Evolutionary conservation across 116 monocot genomes (phyloP).

Genomic region (Thalassia testudinum): DNA sequence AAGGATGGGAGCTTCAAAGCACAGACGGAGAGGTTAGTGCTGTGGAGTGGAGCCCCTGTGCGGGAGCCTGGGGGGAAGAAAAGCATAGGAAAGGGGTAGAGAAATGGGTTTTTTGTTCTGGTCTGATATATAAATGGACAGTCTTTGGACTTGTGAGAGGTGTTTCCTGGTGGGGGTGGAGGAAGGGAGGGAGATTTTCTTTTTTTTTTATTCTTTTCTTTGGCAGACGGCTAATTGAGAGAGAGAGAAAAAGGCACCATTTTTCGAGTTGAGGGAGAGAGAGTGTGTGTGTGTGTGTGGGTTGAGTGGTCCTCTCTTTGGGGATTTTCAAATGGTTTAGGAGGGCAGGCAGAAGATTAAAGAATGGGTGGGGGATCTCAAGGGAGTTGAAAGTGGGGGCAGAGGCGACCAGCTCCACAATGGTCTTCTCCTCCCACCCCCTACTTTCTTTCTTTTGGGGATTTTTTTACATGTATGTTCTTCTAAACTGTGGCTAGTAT

Average conservation of each 20-base stretch:
- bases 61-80: not conserved
- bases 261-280: not conserved
- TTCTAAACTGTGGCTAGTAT: too few species aligned
- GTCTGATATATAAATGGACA: slow-evolving; percentile 7
- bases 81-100: not conserved
- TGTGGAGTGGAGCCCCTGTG: not conserved
- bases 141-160: too few species aligned
- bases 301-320: slow-evolving; percentile 4
- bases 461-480: too few species aligned
- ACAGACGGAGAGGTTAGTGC: not conserved
- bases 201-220: too few species aligned
- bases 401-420: not conserved
- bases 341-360: not conserved
- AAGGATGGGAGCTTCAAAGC: not conserved
- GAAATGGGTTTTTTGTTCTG: slow-evolving; percentile 40
- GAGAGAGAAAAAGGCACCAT: not conserved
- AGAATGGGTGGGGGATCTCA: not conserved
- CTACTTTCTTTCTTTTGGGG: too few species aligned
- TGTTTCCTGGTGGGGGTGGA: too few species aligned
- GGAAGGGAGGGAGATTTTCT: too few species aligned
- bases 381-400: slow-evolving; percentile 14
- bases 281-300: not conserved
- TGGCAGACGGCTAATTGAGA: too few species aligned
- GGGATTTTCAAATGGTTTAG: slow-evolving; percentile 67
- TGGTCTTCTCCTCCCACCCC: not conserved